Evolutionary conservation across 169 alveolate species (phyloP).

Genomic region (Eimeria nieschulzi): DNA sequence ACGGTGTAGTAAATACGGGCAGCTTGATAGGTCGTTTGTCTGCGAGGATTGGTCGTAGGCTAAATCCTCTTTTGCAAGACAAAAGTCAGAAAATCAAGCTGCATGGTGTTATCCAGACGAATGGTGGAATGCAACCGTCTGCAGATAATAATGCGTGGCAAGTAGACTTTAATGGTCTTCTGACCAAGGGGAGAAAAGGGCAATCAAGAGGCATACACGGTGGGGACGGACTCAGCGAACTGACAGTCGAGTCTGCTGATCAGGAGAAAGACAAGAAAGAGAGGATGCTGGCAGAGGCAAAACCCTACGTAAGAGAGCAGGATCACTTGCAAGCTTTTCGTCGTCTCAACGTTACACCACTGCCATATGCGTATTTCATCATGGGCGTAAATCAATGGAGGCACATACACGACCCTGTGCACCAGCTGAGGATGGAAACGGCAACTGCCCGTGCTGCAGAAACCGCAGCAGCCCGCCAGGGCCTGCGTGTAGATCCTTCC

Average conservation of each 20-base stretch:
- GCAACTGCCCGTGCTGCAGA: slow-evolving; percentile 36
- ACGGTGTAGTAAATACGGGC: too few relatives aligned
- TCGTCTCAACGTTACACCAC: background rate
- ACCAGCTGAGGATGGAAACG: slow-evolving; percentile 42
- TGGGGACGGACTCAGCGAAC: background rate
- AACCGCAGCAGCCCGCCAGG: background rate
- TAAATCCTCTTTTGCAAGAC: too few relatives aligned
- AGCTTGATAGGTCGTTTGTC: too few relatives aligned
- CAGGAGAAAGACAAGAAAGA: background rate
- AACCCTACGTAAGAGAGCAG: background rate
- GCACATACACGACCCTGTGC: slow-evolving; percentile 34
- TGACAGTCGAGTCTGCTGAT: background rate
- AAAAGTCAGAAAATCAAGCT: too few relatives aligned
- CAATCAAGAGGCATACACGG: background rate
- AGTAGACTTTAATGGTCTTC: background rate
- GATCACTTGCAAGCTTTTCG: background rate
- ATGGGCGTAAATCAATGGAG: slow-evolving; percentile 55
- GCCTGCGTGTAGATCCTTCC: background rate
- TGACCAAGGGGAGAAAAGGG: background rate
- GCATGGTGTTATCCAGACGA: too few relatives aligned
- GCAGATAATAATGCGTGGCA: background rate
- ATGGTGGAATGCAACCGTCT: too few relatives aligned
- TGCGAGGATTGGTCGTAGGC: too few relatives aligned
- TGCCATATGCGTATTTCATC: slow-evolving; percentile 45
- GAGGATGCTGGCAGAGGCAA: background rate